Percentiles rank a stretch among this genome's conserved stretches.
These are phyloP conservation scores for Fusarium avenaceum DNA, from an alignment of 2,329 filamentous ascomycete genomes.

Conservation along the genomic window DNA sequence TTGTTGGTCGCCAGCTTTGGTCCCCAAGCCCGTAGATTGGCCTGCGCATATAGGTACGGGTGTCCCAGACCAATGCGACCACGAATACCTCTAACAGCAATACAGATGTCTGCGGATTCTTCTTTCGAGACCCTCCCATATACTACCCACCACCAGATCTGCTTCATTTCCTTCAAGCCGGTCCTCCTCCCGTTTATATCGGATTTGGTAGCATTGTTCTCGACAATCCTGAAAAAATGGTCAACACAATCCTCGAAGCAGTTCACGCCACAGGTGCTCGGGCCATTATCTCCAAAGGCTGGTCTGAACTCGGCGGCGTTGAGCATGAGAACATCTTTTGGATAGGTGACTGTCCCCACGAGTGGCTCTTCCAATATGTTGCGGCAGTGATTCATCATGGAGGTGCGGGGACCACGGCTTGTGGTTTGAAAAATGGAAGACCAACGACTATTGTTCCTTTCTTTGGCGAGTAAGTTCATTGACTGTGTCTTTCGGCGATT, in stretches of 20 bases:
- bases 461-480: slow-evolving; percentile 65
- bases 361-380: slow-evolving; percentile 78
- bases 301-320: slow-evolving; percentile 75
- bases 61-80: no score
- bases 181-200: slow-evolving; percentile 75
- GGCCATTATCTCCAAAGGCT: slow-evolving; percentile 78
- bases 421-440: slow-evolving; percentile 74
- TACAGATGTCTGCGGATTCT: slow-evolving; percentile 71
- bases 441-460: slow-evolving; percentile 81
- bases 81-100: no score
- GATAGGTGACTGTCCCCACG: slow-evolving; percentile 78
- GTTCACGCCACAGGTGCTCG: slow-evolving; percentile 72
- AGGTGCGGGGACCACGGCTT: slow-evolving; percentile 79
- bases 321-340: slow-evolving; percentile 70
- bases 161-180: slow-evolving; percentile 66
- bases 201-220: slow-evolving; percentile 81
- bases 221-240: slow-evolving; percentile 75
- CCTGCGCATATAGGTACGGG: slow-evolving; percentile 65
- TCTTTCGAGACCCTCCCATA: slow-evolving; percentile 68
- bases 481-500: neutral
- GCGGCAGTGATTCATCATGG: slow-evolving; percentile 77
- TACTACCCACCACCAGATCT: slow-evolving; percentile 69
- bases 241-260: slow-evolving; percentile 75
- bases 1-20: slow-evolving; percentile 79
- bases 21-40: slow-evolving; percentile 77